These are phyloP conservation scores for Hirsutella rhossiliensis DNA, from an alignment of 2,329 filamentous ascomycete species.

Conservation along the genomic window DNA sequence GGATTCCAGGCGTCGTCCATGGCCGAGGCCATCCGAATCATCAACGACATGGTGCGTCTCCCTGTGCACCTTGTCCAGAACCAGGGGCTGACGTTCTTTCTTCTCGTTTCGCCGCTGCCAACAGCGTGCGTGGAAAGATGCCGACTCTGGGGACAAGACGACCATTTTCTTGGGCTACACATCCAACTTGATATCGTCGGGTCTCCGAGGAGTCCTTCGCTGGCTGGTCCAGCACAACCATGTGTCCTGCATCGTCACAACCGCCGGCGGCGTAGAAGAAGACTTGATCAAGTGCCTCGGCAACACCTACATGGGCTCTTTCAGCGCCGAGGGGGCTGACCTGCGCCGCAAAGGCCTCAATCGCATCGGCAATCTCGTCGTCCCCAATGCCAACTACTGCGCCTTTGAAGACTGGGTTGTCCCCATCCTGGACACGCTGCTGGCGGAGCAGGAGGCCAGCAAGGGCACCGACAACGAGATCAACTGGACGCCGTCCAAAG, in stretches of 20 bases:
- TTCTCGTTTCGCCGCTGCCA: neutral
- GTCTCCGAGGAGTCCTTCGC: slow-evolving; percentile 78
- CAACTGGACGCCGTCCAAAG: slow-evolving; percentile 86
- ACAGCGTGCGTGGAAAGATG: slow-evolving; percentile 65
- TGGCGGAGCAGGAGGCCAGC: slow-evolving; percentile 81
- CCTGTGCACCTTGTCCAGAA: neutral
- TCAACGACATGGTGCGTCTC: slow-evolving; percentile 78
- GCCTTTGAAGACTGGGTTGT: slow-evolving; percentile 96
- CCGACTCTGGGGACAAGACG: slow-evolving; percentile 65
- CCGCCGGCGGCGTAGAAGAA: slow-evolving; percentile 90
- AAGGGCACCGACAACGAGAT: slow-evolving; percentile 57
- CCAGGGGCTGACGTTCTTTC: slow-evolving; percentile 2
- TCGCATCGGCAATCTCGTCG: slow-evolving; percentile 88
- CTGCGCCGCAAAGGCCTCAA: slow-evolving; percentile 82
- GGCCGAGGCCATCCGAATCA: slow-evolving; percentile 77
- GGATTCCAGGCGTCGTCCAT: slow-evolving; percentile 63
- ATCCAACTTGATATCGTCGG: slow-evolving; percentile 93
- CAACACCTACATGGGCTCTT: slow-evolving; percentile 84
- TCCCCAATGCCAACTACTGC: slow-evolving; percentile 93
- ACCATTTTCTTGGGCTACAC: slow-evolving; percentile 98
- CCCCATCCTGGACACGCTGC: slow-evolving; percentile 87
- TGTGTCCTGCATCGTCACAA: slow-evolving; percentile 87
- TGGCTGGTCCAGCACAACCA: slow-evolving; percentile 90
- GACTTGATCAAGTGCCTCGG: slow-evolving; percentile 98
- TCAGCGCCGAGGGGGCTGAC: slow-evolving; percentile 62